A percentile compares a stretch with the other conserved stretches of the same genome.
Conservation (phyloP, 169 alveolate genomes). For the Babesia gibsoni region DNA sequence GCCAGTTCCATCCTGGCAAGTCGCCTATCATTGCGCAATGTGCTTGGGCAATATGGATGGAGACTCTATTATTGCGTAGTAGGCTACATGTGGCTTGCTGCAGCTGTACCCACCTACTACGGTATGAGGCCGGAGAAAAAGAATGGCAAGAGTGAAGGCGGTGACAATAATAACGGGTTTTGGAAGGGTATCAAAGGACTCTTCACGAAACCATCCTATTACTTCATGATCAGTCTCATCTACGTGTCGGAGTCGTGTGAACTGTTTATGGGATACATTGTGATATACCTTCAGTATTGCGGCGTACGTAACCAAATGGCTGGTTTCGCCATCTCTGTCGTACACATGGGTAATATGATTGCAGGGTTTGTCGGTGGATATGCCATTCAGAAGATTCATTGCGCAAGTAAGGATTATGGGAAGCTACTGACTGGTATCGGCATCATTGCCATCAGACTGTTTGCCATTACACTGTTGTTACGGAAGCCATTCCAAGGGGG, state of each 20-base stretch:
- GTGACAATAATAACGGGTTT: too few relatives aligned
- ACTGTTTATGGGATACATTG: too few relatives aligned
- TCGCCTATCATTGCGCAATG: background rate
- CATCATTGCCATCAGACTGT: slow-evolving; percentile 71
- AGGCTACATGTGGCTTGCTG: slow-evolving; percentile 13
- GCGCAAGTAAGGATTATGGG: slow-evolving; percentile 79
- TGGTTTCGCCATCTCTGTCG: slow-evolving; percentile 78
- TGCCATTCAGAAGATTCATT: slow-evolving; percentile 78
- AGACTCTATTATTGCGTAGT: slow-evolving; percentile 5
- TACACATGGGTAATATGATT: slow-evolving; percentile 81
- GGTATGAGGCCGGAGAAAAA: too few relatives aligned
- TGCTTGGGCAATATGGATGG: slow-evolving; percentile 35
- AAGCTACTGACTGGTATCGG: slow-evolving; percentile 80
- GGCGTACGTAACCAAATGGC: slow-evolving; percentile 83
- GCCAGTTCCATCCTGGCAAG: slow-evolving; percentile 12
- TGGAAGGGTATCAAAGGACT: too few relatives aligned
- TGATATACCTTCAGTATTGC: slow-evolving; percentile 86
- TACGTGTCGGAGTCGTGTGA: too few relatives aligned
- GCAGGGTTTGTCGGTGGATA: slow-evolving; percentile 89
- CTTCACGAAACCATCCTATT: too few relatives aligned
- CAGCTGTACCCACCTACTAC: too few relatives aligned
- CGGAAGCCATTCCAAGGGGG: slow-evolving; percentile 64
- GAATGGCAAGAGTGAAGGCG: too few relatives aligned
- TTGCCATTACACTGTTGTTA: slow-evolving; percentile 68
- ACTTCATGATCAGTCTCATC: too few relatives aligned